phyloP scores from a whole-genome alignment of 2,329 filamentous ascomycete species.

The Pseudogymnoascus sp. region DNA sequence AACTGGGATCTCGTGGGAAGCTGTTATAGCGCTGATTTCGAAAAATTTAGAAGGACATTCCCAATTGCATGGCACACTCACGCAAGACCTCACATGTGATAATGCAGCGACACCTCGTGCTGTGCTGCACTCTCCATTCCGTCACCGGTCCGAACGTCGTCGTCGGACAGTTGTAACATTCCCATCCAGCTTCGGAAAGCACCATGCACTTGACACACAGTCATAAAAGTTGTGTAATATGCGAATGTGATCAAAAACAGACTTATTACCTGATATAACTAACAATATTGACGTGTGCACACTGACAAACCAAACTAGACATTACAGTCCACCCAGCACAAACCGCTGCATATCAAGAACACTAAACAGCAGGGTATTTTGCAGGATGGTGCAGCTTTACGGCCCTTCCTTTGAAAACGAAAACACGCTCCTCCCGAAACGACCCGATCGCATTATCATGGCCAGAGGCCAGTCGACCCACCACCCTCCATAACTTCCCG shows the following conservation, averaged over 20 bases:
- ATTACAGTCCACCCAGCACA: neutral
- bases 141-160: neutral
- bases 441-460: neutral
- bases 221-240: constrained; percentile 7
- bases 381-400: neutral
- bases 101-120: neutral
- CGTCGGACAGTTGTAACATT: neutral
- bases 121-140: neutral
- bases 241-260: constrained; percentile 9
- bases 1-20: neutral
- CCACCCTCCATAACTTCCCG: neutral
- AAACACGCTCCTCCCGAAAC: neutral
- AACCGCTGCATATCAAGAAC: constrained; percentile 1
- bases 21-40: neutral
- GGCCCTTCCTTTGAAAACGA: constrained; percentile 1
- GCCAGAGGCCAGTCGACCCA: neutral
- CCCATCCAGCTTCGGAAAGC: neutral
- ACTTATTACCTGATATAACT: constrained; percentile 6
- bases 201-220: constrained; percentile 4
- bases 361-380: constrained; percentile 11
- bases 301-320: constrained; percentile 3
- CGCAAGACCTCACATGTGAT: neutral
- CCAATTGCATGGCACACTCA: neutral
- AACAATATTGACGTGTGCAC: constrained; percentile 5
- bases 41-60: neutral